These are phyloP conservation scores for Taiwanofungus camphoratus DNA, from an alignment of 1,284 basidiomycete genomes.

Conservation along the genomic window DNA sequence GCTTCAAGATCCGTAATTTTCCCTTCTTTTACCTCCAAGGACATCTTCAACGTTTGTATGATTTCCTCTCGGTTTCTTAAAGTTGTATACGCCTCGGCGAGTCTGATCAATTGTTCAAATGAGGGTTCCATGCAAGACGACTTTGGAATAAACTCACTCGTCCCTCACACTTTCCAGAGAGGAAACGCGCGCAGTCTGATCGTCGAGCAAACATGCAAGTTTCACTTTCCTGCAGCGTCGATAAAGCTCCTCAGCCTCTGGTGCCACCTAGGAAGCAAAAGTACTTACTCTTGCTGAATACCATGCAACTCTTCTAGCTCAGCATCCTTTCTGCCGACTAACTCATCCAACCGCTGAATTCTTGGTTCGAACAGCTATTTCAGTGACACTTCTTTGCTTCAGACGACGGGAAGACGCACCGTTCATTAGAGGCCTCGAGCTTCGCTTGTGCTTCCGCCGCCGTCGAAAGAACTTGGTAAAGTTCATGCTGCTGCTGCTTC, in stretches of 20 bases:
- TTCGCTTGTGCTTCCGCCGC: slow-evolving; percentile 20
- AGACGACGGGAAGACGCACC: slow-evolving; percentile 14
- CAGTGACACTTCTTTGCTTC: neutral
- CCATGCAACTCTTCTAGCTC: slow-evolving; percentile 13
- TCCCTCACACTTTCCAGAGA: slow-evolving; percentile 9
- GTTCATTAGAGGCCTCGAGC: slow-evolving; percentile 15
- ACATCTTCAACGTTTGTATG: slow-evolving; percentile 4
- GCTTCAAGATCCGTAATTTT: slow-evolving; percentile 3
- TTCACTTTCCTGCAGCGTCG: slow-evolving; percentile 5
- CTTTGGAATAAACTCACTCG: slow-evolving; percentile 10
- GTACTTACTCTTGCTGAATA: slow-evolving; percentile 16
- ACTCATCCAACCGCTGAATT: slow-evolving; percentile 9
- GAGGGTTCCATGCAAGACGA: neutral
- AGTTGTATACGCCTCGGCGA: neutral
- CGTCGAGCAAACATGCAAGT: slow-evolving; percentile 8
- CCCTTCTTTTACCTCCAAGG: slow-evolving; percentile 5
- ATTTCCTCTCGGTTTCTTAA: slow-evolving; percentile 5
- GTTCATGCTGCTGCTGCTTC: slow-evolving; percentile 16
- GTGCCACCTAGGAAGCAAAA: neutral
- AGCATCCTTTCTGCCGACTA: slow-evolving; percentile 15
- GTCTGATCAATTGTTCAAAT: slow-evolving; percentile 5
- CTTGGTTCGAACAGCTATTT: slow-evolving; percentile 8
- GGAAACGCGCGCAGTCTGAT: slow-evolving; percentile 11
- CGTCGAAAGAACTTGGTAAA: slow-evolving; percentile 14
- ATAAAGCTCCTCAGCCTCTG: neutral